Conservation (phyloP, 78 protist genomes). For the Dictyostelium discoideum region dicty_2.7 NC_007090.3:711001-711500, state of each 20-base stretch:
- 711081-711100: background rate
- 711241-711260: background rate
- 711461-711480: no score
- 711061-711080: slow-evolving; percentile 11
- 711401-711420: no score
- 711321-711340: no score
- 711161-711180: background rate
- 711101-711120: background rate
- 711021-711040: slow-evolving; percentile 22
- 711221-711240: background rate
- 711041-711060: slow-evolving; percentile 21
- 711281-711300: background rate
- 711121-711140: background rate
- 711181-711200: background rate
- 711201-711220: background rate
- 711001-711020: slow-evolving; percentile 47
- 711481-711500: background rate
- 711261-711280: background rate
- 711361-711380: background rate
- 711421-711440: no score
- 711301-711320: background rate
- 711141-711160: background rate
- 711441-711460: no score
- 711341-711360: background rate
- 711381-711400: background rate